Evolutionary conservation across 208 protist species (phyloP).

Genomic region (Tritrichomonas foetus): DNA sequence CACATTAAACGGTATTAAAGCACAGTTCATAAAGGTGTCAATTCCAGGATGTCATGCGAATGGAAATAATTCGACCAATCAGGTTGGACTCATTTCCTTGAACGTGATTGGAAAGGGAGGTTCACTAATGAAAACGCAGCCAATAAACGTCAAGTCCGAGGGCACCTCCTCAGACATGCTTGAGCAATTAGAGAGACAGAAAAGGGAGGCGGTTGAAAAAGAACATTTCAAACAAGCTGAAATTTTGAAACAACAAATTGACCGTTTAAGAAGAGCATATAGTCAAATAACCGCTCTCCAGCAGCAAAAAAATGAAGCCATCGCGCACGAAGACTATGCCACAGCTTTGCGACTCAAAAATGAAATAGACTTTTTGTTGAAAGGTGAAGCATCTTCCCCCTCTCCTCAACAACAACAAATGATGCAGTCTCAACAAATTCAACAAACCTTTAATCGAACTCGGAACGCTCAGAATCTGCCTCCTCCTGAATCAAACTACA

Average conservation of each 20-base stretch:
- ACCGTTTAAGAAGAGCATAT: background rate
- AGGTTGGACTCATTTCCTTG: background rate
- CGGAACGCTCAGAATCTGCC: too few relatives aligned
- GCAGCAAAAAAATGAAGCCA: conserved; percentile 27
- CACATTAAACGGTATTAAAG: conserved; percentile 5
- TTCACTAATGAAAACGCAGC: background rate
- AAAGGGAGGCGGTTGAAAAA: background rate
- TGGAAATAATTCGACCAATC: conserved; percentile 17
- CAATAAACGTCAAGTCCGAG: background rate
- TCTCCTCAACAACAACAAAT: background rate
- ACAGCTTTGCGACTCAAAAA: background rate
- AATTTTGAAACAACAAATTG: background rate
- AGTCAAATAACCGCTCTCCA: background rate
- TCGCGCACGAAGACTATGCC: conserved; percentile 9
- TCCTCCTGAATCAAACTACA: background rate
- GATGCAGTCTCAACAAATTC: background rate
- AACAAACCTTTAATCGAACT: background rate
- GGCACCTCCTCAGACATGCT: background rate
- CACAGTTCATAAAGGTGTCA: background rate
- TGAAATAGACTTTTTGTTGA: background rate
- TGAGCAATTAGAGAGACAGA: background rate
- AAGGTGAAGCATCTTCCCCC: background rate
- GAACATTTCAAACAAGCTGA: conserved; percentile 26
- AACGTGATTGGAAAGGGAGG: conserved; percentile 1
- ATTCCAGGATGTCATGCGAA: conserved; percentile 34